Base-by-base conservation (phyloP, 306 rosid genomes). In the Mimosa bimucronata region DNA sequence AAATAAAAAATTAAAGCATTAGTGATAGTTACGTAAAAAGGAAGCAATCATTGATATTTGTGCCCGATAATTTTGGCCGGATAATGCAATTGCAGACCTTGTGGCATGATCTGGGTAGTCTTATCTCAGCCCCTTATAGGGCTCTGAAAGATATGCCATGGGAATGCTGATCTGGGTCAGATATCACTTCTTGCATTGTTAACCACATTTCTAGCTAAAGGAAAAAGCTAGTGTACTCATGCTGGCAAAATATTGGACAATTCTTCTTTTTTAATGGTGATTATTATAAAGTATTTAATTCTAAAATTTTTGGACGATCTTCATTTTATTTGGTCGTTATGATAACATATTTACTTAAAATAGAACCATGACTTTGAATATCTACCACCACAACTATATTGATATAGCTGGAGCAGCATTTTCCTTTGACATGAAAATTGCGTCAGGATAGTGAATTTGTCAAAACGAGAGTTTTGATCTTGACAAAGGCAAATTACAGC, bases 361-460 rank as follows among this genome's bases (percentile, higher is more conserved):
- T 34, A 25, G 62, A 75, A 74, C 14, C 29, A 74, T 74, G 76
- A 53, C 42, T 29, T 71, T 40, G 25, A 46, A 66, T 66, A 40
- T 57, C 75, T 19, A 12, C 26, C 53, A 38, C 18, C 66, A 57
- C 41, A 53, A 53, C 44, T 67, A 30, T 31, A 19, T 16, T 58
- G 68, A 42, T 50, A 41, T 19, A 6, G 1, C 19, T 19, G 19
- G 64, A 40, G 46, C 42, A 41, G 45, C 41, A 45, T 77, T 81
- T 70, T 67, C 68, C 57, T 77, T 73, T 72, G 45, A 48, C 79
- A 42, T 62, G 80, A 42, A 29, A 74, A 29, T 53, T 74, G 62
- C 64, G 52, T 66, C n/a, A 64, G 71, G 58, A 26, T 18, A 28
- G 52, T 72, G 69, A 71, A 52, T 15, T 66, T 30, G 48, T 65